phyloP scores from a whole-genome alignment of 768 basidiomycete genomes.

The Xerocomus potaroensis region DNA sequence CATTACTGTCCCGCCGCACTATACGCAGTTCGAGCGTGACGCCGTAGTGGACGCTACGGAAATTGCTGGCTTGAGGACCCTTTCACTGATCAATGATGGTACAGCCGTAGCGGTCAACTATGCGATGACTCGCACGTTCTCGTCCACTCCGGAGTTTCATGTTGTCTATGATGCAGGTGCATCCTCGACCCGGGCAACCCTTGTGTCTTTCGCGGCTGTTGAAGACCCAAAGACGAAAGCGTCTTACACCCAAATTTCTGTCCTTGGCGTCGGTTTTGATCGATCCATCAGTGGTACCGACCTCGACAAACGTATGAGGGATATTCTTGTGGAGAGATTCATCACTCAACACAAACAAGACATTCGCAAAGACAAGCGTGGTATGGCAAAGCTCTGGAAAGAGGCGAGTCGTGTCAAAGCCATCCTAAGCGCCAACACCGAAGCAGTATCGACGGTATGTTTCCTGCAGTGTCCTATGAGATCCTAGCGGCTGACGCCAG shows the following conservation, averaged over 20 bases:
- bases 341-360: constrained; percentile 64
- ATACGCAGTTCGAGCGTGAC: constrained; percentile 86
- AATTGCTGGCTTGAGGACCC: constrained; percentile 77
- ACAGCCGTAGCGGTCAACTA: constrained; percentile 96
- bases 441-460: constrained; percentile 67
- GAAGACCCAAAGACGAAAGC: constrained; percentile 48
- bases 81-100: constrained; percentile 89
- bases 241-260: constrained; percentile 64
- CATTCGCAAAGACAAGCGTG: constrained; percentile 69
- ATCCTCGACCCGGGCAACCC: constrained; percentile 70
- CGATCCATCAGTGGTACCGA: constrained; percentile 74
- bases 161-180: constrained; percentile 95
- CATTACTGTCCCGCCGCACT: constrained; percentile 88
- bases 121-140: constrained; percentile 91
- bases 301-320: constrained; percentile 77
- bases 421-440: constrained; percentile 89
- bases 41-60: constrained; percentile 91
- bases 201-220: constrained; percentile 58
- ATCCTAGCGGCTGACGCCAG: too few species aligned
- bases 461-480: too few species aligned
- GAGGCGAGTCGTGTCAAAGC: constrained; percentile 90
- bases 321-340: constrained; percentile 75
- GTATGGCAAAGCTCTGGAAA: constrained; percentile 92
- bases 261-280: constrained; percentile 82
- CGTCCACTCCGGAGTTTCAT: constrained; percentile 69